Base-by-base conservation (phyloP, 164 flowering plant genomes). In the Hamamelis virginiana region DNA sequence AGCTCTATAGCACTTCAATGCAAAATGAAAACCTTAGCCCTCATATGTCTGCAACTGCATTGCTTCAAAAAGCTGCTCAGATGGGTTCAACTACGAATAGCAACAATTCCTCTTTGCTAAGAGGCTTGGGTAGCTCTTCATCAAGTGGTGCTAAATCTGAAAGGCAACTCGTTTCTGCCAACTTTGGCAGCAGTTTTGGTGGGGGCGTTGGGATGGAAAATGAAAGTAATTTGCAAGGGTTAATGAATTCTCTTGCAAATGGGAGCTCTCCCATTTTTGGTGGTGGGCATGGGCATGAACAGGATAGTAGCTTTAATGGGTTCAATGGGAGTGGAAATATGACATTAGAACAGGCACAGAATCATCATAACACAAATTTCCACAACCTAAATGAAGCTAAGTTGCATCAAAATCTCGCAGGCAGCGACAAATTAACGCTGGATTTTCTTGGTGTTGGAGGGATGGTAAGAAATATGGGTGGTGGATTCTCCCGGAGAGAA, bases 361-460 rank as follows among this genome's bases (percentile, higher is more conserved):
- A 68, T 47, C 28, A 14, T 33, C 33, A n/a, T 25, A 68, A 21
- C 67, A 21, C 68, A 5, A 78, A 72, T 50, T 45, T 81, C 59
- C 38, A 70, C 47, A 69, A 71, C 63, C 63, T 77, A 22, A 78
- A 76, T 14, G 83, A 81, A 47, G 66, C 80, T 0, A 80, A 77
- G 68, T 53, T 81, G 64, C 84, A 83, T 44, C 80, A 79, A 51
- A 77, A 76, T 73, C 61, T 82, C 3, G 43, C 67, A 0, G 82
- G n/a, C n/a, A n/a, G n/a, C n/a, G 94, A 89, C 67, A 80, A 84
- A 44, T 60, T 91, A 70, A 91, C 97, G 0, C 72, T 83, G 28
- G 97, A 91, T 55, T 89, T 91, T 68, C 79, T 91, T 1, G 97
- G 97, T 1, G 94, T 91, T 41, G 94, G 94, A 41, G 88, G 82